Evolutionary conservation across 768 basidiomycete species (phyloP), one percentile per base, ranked within the genome.

Genomic region (Russula compacta): DNA sequence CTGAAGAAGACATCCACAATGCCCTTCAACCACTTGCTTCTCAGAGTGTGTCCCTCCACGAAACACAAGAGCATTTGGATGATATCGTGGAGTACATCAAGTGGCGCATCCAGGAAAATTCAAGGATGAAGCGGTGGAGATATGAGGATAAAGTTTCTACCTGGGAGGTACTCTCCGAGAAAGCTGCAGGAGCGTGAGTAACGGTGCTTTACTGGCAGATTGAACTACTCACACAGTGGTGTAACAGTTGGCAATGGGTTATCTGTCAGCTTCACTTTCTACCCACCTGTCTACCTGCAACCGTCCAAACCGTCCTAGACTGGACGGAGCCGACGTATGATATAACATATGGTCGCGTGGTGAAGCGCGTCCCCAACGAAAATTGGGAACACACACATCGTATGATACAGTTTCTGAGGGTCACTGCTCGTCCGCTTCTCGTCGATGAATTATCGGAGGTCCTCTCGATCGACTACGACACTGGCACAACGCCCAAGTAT

Each of bases 201-300:
- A 43, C 47, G n/a, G 32, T 24, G 0, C 29, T 29, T 47, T 9
- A 33, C 54, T 19, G 19, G 15, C 11, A 39, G n/a, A 42, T 46
- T n/a, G 14, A 54, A 15, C 21, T 38, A 19, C 51, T 59, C 24
- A 40, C 14, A 17, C 21, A 48, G 7, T 36, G 35, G 38, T 44
- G 14, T 40, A 40, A 46, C 43, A 72, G 71, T 61, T 71, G 69
- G 57, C 64, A 66, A 4, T 69, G 67, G 61, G 65, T 70, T 17
- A 15, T 57, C 3, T 70, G 64, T 35, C 70, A 71, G 48, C 35
- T 72, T 19, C 63, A 59, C 19, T 50, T 57, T 46, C 54, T 72
- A 4, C 52, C 50, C 3, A 24, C 55, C 2, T 70, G 68, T 47
- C 56, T 52, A 29, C 43, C 53, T 32, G 51, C 42, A 0, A 58